A percentile compares a stretch with the other conserved stretches of the same genome.
These are phyloP conservation scores for Eugenia klotzschiana DNA, from an alignment of 441 rosid genomes.

Conservation along the genomic window DNA sequence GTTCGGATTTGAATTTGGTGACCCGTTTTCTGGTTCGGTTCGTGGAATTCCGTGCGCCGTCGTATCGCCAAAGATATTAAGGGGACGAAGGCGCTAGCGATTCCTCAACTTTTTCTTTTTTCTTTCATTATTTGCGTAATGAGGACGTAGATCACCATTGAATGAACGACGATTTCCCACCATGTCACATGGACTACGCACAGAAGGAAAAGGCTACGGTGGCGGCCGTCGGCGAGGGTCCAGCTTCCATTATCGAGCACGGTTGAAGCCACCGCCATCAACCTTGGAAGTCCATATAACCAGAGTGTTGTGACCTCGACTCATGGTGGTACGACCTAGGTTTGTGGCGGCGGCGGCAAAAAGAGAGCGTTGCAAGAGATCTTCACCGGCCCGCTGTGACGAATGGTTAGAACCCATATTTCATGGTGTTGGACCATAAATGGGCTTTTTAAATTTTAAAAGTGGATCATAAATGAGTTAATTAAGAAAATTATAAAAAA, in stretches of 20 bases:
- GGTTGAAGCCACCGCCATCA: background rate
- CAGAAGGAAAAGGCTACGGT: rapidly evolving
- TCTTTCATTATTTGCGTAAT: background rate
- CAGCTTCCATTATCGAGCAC: background rate
- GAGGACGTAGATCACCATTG: background rate
- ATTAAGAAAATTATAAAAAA: too few species aligned
- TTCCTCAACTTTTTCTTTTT: background rate
- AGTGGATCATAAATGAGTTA: too few species aligned
- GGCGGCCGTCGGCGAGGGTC: background rate
- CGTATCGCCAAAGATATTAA: background rate
- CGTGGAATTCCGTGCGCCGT: background rate
- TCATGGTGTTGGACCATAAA: too few species aligned
- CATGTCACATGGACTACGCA: background rate
- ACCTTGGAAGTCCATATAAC: background rate
- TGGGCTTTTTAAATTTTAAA: too few species aligned
- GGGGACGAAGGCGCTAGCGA: background rate
- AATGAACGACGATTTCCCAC: background rate
- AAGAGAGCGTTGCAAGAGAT: background rate
- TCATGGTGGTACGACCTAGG: background rate
- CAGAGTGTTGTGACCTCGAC: rapidly evolving
- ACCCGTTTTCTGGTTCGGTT: background rate
- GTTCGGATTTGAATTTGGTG: background rate
- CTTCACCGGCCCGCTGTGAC: background rate
- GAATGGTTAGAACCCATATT: too few species aligned
- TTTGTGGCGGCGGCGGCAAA: background rate